Evolutionary conservation across 2,329 filamentous ascomycete species (phyloP), one percentile per base, ranked within the genome.

Genomic region (Furcasterigmium sp.): DNA sequence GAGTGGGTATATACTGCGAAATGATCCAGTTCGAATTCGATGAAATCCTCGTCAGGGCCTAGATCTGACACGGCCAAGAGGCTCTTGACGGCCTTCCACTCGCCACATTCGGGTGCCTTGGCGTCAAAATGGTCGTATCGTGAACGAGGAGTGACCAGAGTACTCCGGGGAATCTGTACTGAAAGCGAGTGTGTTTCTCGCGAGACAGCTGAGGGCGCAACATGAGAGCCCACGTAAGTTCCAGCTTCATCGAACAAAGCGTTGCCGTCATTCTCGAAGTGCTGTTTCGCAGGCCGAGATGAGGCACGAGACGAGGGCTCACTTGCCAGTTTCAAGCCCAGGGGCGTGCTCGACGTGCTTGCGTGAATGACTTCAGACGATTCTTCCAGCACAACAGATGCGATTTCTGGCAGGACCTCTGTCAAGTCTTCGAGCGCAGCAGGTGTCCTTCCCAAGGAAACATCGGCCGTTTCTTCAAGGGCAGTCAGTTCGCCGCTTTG

Each of bases 1-100:
- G 52, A 49, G 37, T 71, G 54, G 19, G 69, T 58, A 52, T 85
- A 86, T 2, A 85, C 62, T 3, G 68, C 67, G 53, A 86, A 86
- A 2, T 78, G 58, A 9, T 80, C 63, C 0, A 86, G 60, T 4
- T 73, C 62, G 11, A 82, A 67, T 39, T 80, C 76, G 7, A 67
- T 46, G 17, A 63, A 70, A 3, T 57, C 59, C 1, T 58, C 53
- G 17, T 55, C 44, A 5, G 49, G 42, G 6, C 51, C 46, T 7
- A 41, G 29, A 14, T 51, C 44, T 36, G 47, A 42, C n/a, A 42
- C 18, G 6, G 55, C 39, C 13, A 66, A 47, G 14, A 68, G 51
- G 5, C 45, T 39, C 10, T 56, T 39, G 8, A 72, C 37, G 0
- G 63, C 68, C 2, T 49, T 30, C 5, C 30, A 21, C 47, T 72